Conservation (phyloP, 805 yeast species). For the Osmozyma mogii region DNA sequence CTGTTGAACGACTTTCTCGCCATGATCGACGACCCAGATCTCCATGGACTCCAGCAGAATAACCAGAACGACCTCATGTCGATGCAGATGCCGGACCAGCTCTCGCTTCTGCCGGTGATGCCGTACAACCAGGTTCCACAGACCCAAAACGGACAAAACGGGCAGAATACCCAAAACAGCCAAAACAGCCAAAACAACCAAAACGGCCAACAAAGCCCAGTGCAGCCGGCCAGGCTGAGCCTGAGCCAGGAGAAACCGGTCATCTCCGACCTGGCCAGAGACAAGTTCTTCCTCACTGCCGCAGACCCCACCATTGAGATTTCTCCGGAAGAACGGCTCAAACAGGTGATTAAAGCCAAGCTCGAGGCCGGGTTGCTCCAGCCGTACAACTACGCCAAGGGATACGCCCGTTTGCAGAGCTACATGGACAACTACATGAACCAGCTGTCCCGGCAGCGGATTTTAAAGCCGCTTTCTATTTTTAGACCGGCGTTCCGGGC, state of each 20-base stretch:
- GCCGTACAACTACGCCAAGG: slow-evolving; percentile 91
- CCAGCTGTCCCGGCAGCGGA: slow-evolving; percentile 71
- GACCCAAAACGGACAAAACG: neutral
- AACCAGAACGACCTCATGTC: neutral
- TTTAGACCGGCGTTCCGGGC: slow-evolving; percentile 92
- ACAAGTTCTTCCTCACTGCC: slow-evolving; percentile 89
- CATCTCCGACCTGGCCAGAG: slow-evolving; percentile 73
- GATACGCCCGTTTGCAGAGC: slow-evolving; percentile 80
- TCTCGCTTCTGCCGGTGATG: no score
- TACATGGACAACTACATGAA: slow-evolving; percentile 94
- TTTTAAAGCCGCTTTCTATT: slow-evolving; percentile 73
- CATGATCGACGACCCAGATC: slow-evolving; percentile 81
- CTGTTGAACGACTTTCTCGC: slow-evolving; percentile 83
- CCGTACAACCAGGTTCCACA: no score
- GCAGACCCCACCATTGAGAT: slow-evolving; percentile 95
- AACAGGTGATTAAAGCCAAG: slow-evolving; percentile 90
- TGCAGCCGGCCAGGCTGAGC: neutral
- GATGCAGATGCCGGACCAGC: no score
- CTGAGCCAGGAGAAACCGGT: slow-evolving; percentile 18
- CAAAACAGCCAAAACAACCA: neutral
- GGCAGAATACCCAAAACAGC: neutral
- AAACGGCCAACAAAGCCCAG: neutral
- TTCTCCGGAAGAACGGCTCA: slow-evolving; percentile 87
- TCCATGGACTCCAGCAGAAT: slow-evolving; percentile 11
- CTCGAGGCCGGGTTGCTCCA: slow-evolving; percentile 86